Percentiles rank a stretch among this genome's conserved stretches.
Conservation (phyloP, 2,329 filamentous ascomycete genomes). For the Coleophoma eucalyptorum region DNA sequence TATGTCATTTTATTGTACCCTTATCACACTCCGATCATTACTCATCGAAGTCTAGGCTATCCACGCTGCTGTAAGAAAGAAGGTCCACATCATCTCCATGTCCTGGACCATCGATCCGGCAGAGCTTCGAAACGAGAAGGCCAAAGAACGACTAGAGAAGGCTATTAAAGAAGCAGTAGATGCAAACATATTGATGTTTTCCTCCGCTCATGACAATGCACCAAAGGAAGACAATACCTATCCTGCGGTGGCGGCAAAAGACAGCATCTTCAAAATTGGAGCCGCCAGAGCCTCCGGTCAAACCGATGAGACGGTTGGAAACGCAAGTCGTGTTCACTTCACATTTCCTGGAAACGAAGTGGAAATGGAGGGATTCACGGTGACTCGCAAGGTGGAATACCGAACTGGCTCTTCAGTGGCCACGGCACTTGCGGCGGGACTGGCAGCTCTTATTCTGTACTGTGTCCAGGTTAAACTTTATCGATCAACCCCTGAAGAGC, state of each 20-base stretch:
- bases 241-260: constrained; percentile 14
- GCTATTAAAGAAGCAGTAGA: constrained; percentile 25
- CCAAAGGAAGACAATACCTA: constrained; percentile 5
- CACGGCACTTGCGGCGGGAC: constrained; percentile 26
- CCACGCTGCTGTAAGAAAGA: constrained; percentile 21
- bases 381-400: no score
- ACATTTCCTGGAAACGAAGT: constrained; percentile 5
- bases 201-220: constrained; percentile 27
- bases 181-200: constrained; percentile 33
- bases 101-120: constrained; percentile 30
- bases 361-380: background rate
- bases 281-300: constrained; percentile 17
- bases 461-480: constrained; percentile 7
- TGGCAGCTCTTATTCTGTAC: constrained; percentile 28
- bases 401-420: constrained; percentile 20
- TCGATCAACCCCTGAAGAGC: no score
- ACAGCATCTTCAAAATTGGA: constrained; percentile 16
- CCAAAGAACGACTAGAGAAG: constrained; percentile 15
- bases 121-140: constrained; percentile 4
- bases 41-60: constrained; percentile 13
- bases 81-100: constrained; percentile 34
- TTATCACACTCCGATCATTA: no score
- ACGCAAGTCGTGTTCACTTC: constrained; percentile 1
- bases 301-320: constrained; percentile 13
- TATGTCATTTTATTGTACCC: no score